These are phyloP conservation scores for Fusarium liriodendri DNA, from an alignment of 2,329 filamentous ascomycete species.

Conservation along the genomic window DNA sequence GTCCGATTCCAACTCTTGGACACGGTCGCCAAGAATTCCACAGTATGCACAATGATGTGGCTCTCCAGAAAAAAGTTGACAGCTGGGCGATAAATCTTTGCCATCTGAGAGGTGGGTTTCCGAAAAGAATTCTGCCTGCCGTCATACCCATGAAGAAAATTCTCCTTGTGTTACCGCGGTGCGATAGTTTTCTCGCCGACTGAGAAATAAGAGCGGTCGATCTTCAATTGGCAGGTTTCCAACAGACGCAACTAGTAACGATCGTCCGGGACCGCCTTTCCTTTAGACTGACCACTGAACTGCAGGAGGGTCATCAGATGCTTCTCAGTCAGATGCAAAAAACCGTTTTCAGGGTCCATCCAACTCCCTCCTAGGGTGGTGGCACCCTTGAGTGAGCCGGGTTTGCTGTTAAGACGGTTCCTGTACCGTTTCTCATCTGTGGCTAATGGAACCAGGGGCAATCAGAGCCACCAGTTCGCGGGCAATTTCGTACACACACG, in stretches of 20 bases:
- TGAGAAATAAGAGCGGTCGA: neutral
- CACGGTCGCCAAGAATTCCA: neutral
- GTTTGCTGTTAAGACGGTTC: neutral
- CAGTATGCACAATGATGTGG: conserved; percentile 1
- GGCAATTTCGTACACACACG: neutral
- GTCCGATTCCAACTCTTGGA: neutral
- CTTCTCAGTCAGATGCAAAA: neutral
- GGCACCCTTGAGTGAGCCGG: neutral
- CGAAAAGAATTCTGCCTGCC: neutral
- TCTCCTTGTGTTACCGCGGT: neutral
- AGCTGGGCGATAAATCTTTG: neutral
- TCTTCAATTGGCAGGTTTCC: neutral
- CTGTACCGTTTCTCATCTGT: neutral
- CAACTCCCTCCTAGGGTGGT: neutral
- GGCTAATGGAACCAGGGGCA: neutral
- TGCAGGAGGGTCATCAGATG: neutral
- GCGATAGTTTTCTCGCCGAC: neutral
- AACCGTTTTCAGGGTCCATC: conserved; percentile 6
- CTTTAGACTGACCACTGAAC: neutral
- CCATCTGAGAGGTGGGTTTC: neutral
- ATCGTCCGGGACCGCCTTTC: conserved; percentile 9
- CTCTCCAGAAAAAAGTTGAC: neutral
- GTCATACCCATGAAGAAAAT: neutral
- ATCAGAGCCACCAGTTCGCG: neutral
- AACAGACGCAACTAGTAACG: neutral